Evolutionary conservation across 352 stramenopile species (phyloP), one percentile per base, ranked within the genome.

Genomic region (Bremia lactucae): DNA sequence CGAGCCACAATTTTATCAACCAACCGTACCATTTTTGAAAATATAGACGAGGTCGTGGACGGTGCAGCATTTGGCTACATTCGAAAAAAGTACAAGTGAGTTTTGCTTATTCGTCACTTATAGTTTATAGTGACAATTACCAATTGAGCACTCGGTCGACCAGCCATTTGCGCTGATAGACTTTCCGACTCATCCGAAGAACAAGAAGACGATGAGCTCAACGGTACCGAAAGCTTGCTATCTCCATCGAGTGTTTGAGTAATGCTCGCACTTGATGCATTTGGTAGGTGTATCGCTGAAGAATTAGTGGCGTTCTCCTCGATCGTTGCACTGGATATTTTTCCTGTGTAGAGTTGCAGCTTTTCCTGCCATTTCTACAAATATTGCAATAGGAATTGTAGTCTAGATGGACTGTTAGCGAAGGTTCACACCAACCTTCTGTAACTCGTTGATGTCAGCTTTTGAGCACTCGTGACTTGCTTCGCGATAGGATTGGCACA

Each of bases 351-450:
- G 13, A 59, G 35, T 10, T 35, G 9, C 31, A 77, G 18, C 16
- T 61, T 64, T 18, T 73, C 26, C 42, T 46, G 55, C 65, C 65
- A 77, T 58, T 59, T 64, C 65, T 77, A 39, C 28, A 37, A n/a
- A n/a, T n/a, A n/a, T n/a, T n/a, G 26, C 33, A 45, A 42, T 18
- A 31, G 31, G 19, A 1, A 10, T 23, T 25, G 36, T 34, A 31
- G 22, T 19, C 2, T 21, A 35, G 21, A 46, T 25, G 13, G 26
- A 15, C 11, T 29, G 21, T 18, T 26, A 10, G 8, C 26, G 18
- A 18, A 45, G 25, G 34, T 20, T 19, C 14, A n/a, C 13, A 22
- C 24, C 9, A 40, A 70, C 65, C 51, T 68, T 49, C 25, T 61
- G 55, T 23, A 74, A 41, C 8, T 49, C 31, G 16, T 39, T 46